Conservation (phyloP, 1,284 basidiomycete genomes). For the Exobasidium cylindrosporum region DNA sequence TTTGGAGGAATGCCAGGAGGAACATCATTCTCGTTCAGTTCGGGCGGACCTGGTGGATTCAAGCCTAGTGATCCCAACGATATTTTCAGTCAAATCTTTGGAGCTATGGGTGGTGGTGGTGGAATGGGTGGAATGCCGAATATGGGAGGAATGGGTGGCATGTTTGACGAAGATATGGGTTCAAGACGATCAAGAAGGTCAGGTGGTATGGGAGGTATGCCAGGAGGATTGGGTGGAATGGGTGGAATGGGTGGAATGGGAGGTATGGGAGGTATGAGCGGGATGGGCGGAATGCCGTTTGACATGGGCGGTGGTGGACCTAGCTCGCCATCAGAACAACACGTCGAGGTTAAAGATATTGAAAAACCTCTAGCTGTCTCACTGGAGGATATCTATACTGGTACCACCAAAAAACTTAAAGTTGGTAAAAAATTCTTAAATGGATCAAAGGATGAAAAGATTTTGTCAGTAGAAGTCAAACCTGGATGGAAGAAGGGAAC, state of each 20-base stretch:
- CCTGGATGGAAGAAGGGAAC: constrained; percentile 55
- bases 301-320: constrained; percentile 13
- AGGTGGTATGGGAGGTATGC: constrained; percentile 40
- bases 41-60: constrained; percentile 47
- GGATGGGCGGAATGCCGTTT: constrained; percentile 26
- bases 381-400: constrained; percentile 85
- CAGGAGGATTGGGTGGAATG: constrained; percentile 39
- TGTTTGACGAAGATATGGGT: constrained; percentile 21
- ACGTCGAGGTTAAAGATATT: constrained; percentile 64
- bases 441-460: constrained; percentile 81
- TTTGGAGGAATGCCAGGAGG: constrained; percentile 29
- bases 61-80: constrained; percentile 72
- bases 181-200: neutral
- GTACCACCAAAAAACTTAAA: constrained; percentile 84
- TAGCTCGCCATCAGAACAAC: neutral
- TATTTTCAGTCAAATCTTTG: constrained; percentile 72
- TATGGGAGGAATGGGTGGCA: constrained; percentile 3
- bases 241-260: constrained; percentile 40
- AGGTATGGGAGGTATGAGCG: constrained; percentile 38
- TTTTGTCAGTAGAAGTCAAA: constrained; percentile 61
- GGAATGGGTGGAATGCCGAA: neutral
- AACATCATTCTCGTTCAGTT: constrained; percentile 39
- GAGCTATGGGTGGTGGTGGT: constrained; percentile 8
- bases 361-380: constrained; percentile 79
- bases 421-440: constrained; percentile 71